Evolutionary conservation across 306 rosid species (phyloP), one percentile per base, ranked within the genome.

Genomic region (Leucaena leucocephala): DNA sequence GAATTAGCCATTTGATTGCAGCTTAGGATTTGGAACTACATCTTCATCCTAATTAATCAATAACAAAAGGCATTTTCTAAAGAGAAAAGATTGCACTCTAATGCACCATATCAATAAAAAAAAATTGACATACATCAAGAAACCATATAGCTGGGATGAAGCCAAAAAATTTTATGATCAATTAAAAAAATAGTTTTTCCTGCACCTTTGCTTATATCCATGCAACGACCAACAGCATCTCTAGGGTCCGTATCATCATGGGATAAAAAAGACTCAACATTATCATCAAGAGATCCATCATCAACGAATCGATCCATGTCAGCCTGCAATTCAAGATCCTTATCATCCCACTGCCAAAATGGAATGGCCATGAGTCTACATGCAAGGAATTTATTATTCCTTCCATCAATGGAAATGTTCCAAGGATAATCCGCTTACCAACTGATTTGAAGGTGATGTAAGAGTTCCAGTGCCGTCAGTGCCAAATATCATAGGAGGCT

Each of bases 301-400:
- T 96, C 99, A 57, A 93, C 99, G 66, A 90, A 93, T 74, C 98
- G 97, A 70, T 93, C 99, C 87, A 95, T 91, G 75, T 96, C 98
- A 91, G 94, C 98, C 99, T 96, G 91, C 99, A 96, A 93, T 91
- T 84, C 98, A 96, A 96, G 91, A 91, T 90, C 94, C 87, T 96
- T 96, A 91, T 96, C 96, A 96, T 89, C 97, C 96, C 97, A 93
- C 94, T 90, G 97, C 97, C 97, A 96, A 90, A 93, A 93, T 82
- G 94, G 90, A 89, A 93, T 84, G 76, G 83, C 93, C 89, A 93
- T 93, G 97, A 96, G 97, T 88, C 80, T 68, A 71, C 83, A 83
- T 68, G 90, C 87, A 86, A 86, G 91, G 88, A 91, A 84, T 82
- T 78, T 62, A 75, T 45, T 68, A 78, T 81, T 89, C 90, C 94